phyloP scores from a whole-genome alignment of 371 early-diverging fungal genomes.

The Sanchytrium tribonematis region DNA sequence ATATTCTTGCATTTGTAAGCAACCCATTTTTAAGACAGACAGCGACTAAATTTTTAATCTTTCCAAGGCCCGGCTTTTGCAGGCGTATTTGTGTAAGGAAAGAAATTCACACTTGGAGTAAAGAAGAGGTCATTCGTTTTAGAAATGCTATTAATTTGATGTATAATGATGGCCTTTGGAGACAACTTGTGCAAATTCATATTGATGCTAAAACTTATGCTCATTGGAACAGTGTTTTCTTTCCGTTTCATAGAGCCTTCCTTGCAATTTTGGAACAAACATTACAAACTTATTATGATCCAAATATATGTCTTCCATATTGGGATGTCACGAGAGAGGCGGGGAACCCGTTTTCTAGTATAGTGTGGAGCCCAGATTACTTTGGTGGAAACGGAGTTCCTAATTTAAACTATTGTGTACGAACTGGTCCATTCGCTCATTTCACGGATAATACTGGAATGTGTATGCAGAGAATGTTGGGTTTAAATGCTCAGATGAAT shows the following conservation, averaged over 20 bases:
- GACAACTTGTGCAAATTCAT: neutral
- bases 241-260: conserved; percentile 15
- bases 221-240: conserved; percentile 5
- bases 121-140: neutral
- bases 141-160: neutral
- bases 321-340: conserved; percentile 1
- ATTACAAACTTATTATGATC: conserved; percentile 8
- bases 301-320: conserved; percentile 7
- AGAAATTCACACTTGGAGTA: neutral
- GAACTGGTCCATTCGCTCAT: too few species aligned
- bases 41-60: too few species aligned
- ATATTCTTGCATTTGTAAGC: too few species aligned
- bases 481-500: too few species aligned
- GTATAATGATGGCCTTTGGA: neutral
- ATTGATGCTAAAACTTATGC: neutral
- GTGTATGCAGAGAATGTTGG: too few species aligned
- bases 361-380: neutral
- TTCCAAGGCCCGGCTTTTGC: too few species aligned
- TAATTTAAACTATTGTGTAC: too few species aligned
- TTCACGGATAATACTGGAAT: too few species aligned
- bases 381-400: neutral
- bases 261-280: conserved; percentile 10
- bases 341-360: neutral
- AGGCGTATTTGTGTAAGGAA: neutral
- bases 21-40: too few species aligned